Evolutionary conservation across 108 stramenopile species (phyloP).

Genomic region (Halocafeteria seosinensis): DNA sequence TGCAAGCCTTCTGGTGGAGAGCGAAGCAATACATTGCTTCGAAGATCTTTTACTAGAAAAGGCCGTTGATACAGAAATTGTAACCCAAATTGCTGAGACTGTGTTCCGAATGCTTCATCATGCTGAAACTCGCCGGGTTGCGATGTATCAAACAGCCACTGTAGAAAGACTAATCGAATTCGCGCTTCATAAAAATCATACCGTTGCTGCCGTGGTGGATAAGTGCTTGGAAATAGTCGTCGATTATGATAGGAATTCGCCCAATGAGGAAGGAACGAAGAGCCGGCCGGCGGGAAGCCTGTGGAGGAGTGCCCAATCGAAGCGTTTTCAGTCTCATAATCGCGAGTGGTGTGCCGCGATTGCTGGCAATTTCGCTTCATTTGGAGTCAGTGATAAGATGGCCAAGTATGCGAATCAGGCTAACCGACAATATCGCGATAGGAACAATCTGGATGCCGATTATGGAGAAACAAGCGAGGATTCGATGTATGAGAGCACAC

Average conservation of each 20-base stretch:
- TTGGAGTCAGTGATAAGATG: no score
- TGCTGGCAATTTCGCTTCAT: not conserved
- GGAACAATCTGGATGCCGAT: no score
- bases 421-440: no score
- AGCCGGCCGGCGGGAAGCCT: not conserved
- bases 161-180: not conserved
- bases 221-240: not conserved
- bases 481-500: no score
- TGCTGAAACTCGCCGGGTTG: not conserved
- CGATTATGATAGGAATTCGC: not conserved
- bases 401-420: no score
- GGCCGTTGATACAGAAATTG: not conserved
- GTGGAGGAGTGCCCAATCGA: not conserved
- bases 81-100: not conserved
- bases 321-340: not conserved
- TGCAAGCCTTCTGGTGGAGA: not conserved
- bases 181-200: not conserved
- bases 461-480: no score
- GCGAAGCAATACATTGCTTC: not conserved
- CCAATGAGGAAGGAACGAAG: not conserved
- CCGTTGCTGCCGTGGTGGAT: not conserved
- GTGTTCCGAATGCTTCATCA: not conserved
- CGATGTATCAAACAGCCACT: not conserved
- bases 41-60: not conserved
- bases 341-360: not conserved